Percentiles rank a stretch among this genome's conserved stretches.
These are phyloP conservation scores for Passiflora organensis DNA, from an alignment of 345 rosid species.

Conservation along the genomic window DNA sequence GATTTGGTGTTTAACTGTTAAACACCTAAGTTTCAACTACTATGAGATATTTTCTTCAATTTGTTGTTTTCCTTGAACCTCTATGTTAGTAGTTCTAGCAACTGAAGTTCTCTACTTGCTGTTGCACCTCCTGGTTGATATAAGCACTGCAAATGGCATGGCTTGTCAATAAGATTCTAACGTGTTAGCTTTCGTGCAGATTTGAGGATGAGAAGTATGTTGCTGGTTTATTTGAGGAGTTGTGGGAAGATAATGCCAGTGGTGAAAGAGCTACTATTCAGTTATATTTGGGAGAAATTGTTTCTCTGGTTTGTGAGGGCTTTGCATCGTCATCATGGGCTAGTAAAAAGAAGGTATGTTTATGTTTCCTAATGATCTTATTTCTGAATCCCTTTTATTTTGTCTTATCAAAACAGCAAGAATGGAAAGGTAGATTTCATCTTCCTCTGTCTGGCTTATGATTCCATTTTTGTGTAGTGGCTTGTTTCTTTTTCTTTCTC, in stretches of 20 bases:
- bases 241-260: slow-evolving; percentile 92
- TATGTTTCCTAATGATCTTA: slow-evolving; percentile 3
- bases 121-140: no score
- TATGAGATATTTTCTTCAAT: no score
- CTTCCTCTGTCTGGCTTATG: no score
- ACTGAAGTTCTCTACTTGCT: no score
- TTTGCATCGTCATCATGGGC: slow-evolving; percentile 85
- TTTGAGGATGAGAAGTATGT: slow-evolving; percentile 89
- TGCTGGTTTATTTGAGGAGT: slow-evolving; percentile 81
- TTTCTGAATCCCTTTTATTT: slow-evolving; percentile 4
- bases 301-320: slow-evolving; percentile 65
- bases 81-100: no score
- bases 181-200: slow-evolving; percentile 37
- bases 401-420: neutral
- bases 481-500: slow-evolving; percentile 4
- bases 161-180: no score
- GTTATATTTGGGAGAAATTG: slow-evolving; percentile 72
- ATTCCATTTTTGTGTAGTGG: no score
- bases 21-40: no score
- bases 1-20: no score
- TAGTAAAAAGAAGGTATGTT: slow-evolving; percentile 65
- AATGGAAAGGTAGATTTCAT: no score
- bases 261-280: slow-evolving; percentile 81
- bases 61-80: no score
- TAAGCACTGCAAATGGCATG: no score